phyloP scores from a whole-genome alignment of 768 basidiomycete species.

The Termitomyces sp. region DNA sequence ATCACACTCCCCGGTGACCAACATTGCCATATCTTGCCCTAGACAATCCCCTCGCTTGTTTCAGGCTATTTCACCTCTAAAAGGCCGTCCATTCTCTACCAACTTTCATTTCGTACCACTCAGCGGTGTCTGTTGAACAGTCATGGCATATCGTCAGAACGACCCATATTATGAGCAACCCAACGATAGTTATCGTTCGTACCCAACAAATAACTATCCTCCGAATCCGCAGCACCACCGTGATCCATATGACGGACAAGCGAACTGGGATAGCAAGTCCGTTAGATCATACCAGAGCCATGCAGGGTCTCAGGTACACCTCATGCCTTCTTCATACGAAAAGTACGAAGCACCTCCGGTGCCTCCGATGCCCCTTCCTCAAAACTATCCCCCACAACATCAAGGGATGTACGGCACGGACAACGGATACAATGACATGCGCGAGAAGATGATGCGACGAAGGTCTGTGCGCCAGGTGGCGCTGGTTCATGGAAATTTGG shows the following conservation, averaged over 20 bases:
- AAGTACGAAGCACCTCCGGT: constrained; percentile 48
- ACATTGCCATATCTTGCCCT: constrained; percentile 1
- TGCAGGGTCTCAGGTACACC: constrained; percentile 67
- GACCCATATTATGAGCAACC: constrained; percentile 43
- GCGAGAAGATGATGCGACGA: constrained; percentile 79
- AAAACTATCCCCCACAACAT: constrained; percentile 59
- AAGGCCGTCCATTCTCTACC: constrained; percentile 21
- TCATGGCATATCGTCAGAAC: constrained; percentile 53
- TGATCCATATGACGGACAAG: constrained; percentile 34
- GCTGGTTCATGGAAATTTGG: constrained; percentile 77
- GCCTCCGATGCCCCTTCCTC: constrained; percentile 46
- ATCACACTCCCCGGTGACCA: background rate
- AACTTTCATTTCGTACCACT: background rate
- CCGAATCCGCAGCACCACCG: constrained; percentile 27
- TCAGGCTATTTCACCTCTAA: constrained; percentile 3
- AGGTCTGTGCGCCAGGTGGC: constrained; percentile 75
- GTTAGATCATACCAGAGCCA: constrained; percentile 60
- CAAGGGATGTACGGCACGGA: constrained; percentile 41
- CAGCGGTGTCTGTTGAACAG: background rate
- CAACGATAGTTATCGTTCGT: constrained; percentile 14
- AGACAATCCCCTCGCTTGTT: constrained; percentile 8
- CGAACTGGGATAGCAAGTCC: constrained; percentile 46
- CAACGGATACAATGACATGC: constrained; percentile 59
- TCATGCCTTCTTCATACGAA: constrained; percentile 54
- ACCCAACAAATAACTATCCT: constrained; percentile 29